Percentiles rank a stretch among this genome's conserved stretches.
Evolutionary conservation across 495 filamentous ascomycete genomes (phyloP).

Genomic region (Aspergillus sclerotiicarbonarius): DNA sequence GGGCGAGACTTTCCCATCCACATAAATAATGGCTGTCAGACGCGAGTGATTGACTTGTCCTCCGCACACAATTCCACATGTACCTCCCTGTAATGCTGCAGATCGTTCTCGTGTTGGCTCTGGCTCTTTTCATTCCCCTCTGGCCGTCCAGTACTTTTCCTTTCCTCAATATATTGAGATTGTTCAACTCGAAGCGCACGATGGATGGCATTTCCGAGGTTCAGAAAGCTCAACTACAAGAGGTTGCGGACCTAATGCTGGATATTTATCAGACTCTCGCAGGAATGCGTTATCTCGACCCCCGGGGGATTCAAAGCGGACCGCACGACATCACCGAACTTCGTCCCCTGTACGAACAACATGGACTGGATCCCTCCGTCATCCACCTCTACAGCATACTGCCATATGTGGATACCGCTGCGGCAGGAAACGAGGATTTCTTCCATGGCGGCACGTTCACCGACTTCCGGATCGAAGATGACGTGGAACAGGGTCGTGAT

Average conservation of each 20-base stretch:
- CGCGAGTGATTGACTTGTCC: no score
- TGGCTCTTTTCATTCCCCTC: neutral
- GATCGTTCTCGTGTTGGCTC: neutral
- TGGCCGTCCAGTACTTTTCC: neutral
- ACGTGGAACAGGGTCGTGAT: neutral
- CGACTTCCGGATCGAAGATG: neutral
- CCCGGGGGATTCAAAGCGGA: neutral
- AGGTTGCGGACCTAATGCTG: neutral
- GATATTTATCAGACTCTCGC: conserved; percentile 6
- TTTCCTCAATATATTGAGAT: neutral
- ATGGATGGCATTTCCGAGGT: neutral
- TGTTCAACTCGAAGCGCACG: neutral
- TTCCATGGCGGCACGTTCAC: neutral
- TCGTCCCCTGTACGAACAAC: neutral
- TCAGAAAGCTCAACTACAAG: conserved; percentile 3
- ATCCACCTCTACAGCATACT: conserved; percentile 5
- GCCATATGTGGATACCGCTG: neutral
- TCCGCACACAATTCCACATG: no score
- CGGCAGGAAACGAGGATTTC: neutral
- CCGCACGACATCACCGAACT: conserved; percentile 1
- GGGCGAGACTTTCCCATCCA: neutral
- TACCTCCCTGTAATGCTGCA: no score
- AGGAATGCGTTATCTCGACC: conserved; percentile 2
- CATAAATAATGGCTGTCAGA: no score
- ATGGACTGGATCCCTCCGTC: neutral